phyloP scores from a whole-genome alignment of 2,329 filamentous ascomycete genomes.

The Metarhizium brunneum region DNA sequence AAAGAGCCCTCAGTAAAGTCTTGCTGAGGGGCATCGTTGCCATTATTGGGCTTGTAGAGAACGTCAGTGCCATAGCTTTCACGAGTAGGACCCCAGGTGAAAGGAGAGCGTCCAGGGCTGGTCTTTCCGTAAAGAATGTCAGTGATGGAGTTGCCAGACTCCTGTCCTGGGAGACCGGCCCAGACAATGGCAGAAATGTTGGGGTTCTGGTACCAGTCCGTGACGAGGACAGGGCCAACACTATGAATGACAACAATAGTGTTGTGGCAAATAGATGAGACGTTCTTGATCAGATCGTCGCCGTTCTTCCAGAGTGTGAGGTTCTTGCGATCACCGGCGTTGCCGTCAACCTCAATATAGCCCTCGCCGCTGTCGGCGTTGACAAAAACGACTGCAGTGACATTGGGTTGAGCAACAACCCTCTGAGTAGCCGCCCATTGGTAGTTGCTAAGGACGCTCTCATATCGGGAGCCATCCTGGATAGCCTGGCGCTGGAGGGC shows the following conservation, averaged over 20 bases:
- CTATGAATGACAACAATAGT: slow-evolving; percentile 90
- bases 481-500: slow-evolving; percentile 57
- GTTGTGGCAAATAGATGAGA: slow-evolving; percentile 71
- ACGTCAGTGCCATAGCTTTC: slow-evolving; percentile 61
- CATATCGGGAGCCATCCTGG: slow-evolving; percentile 48
- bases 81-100: slow-evolving; percentile 64
- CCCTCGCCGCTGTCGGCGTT: slow-evolving; percentile 84
- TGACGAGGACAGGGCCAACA: slow-evolving; percentile 67
- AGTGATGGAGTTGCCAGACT: slow-evolving; percentile 69
- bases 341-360: slow-evolving; percentile 73
- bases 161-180: slow-evolving; percentile 74
- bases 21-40: slow-evolving; percentile 54
- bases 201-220: slow-evolving; percentile 62
- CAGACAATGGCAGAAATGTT: slow-evolving; percentile 81
- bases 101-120: slow-evolving; percentile 71
- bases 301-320: slow-evolving; percentile 81
- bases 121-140: slow-evolving; percentile 78
- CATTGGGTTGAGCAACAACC: slow-evolving; percentile 53
- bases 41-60: slow-evolving; percentile 61
- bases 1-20: slow-evolving; percentile 71
- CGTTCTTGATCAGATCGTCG: slow-evolving; percentile 71
- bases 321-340: slow-evolving; percentile 84
- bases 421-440: slow-evolving; percentile 50
- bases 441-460: slow-evolving; percentile 60
- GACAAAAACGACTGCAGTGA: slow-evolving; percentile 76